Evolutionary conservation across 148 eudicot genomes (phyloP).

Genomic region (Fagopyrum homotropicum): DNA sequence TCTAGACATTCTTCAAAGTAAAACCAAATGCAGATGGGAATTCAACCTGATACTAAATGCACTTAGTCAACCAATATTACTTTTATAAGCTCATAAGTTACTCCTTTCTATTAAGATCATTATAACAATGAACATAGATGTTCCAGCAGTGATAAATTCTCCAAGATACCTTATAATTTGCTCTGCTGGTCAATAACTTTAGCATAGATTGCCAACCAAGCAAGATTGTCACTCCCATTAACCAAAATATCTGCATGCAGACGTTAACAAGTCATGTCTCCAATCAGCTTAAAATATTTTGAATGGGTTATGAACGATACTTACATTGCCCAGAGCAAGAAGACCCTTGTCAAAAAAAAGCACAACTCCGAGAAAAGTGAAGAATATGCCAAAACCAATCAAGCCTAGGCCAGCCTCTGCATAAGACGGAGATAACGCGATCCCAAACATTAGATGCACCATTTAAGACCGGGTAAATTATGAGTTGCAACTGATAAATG

Average conservation of each 20-base stretch:
- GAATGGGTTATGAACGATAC: constrained; percentile 9
- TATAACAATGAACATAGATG: neutral
- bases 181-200: constrained; percentile 34
- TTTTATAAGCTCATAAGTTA: neutral
- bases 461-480: neutral
- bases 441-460: neutral
- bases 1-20: neutral
- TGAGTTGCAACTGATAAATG: neutral
- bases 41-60: neutral
- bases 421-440: constrained; percentile 3
- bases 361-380: constrained; percentile 39
- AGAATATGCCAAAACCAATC: constrained; percentile 50
- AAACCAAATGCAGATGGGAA: neutral
- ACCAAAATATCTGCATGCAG: constrained; percentile 35
- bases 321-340: constrained; percentile 58
- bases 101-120: neutral
- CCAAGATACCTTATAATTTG: constrained; percentile 43
- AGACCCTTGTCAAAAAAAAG: constrained; percentile 58
- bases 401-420: constrained; percentile 55
- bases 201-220: constrained; percentile 46
- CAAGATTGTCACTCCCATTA: constrained; percentile 40
- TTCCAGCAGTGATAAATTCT: neutral
- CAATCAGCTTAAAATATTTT: neutral
- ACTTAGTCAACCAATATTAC: neutral
- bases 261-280: neutral